Evolutionary conservation across 257 asterid genomes (phyloP).

Genomic region (Handroanthus guayacan): DNA sequence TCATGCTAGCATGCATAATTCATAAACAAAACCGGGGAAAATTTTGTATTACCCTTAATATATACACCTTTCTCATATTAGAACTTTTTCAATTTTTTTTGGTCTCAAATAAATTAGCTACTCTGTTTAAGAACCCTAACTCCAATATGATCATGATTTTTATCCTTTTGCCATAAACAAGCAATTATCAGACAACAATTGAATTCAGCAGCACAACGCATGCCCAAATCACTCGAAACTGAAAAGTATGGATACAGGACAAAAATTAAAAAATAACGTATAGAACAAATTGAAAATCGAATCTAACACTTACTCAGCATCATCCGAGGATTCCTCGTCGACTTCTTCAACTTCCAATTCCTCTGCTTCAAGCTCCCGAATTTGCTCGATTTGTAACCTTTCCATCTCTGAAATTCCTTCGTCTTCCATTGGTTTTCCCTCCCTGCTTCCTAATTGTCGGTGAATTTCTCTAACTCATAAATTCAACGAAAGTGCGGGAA

Average conservation of each 20-base stretch:
- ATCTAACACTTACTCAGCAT: slow-evolving; percentile 49
- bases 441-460: slow-evolving; percentile 19
- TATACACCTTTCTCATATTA: neutral
- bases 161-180: neutral
- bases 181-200: slow-evolving; percentile 17
- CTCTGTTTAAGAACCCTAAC: slow-evolving; percentile 38
- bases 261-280: neutral
- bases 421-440: slow-evolving; percentile 47
- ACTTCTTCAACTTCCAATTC: slow-evolving; percentile 84
- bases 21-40: too few relatives aligned
- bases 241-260: neutral
- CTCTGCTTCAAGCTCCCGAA: slow-evolving; percentile 71
- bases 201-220: slow-evolving; percentile 11
- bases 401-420: slow-evolving; percentile 65
- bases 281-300: neutral
- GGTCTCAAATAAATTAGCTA: neutral
- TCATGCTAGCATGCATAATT: slow-evolving; percentile 30
- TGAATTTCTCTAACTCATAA: slow-evolving; percentile 26
- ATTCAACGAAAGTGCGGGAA: too few relatives aligned
- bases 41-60: too few relatives aligned
- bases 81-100: too few relatives aligned
- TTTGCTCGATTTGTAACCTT: slow-evolving; percentile 76
- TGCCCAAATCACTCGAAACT: slow-evolving; percentile 5
- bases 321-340: slow-evolving; percentile 58
- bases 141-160: slow-evolving; percentile 10